Base-by-base conservation (phyloP, 495 filamentous ascomycete species). In the Parathielavia appendiculata region DNA sequence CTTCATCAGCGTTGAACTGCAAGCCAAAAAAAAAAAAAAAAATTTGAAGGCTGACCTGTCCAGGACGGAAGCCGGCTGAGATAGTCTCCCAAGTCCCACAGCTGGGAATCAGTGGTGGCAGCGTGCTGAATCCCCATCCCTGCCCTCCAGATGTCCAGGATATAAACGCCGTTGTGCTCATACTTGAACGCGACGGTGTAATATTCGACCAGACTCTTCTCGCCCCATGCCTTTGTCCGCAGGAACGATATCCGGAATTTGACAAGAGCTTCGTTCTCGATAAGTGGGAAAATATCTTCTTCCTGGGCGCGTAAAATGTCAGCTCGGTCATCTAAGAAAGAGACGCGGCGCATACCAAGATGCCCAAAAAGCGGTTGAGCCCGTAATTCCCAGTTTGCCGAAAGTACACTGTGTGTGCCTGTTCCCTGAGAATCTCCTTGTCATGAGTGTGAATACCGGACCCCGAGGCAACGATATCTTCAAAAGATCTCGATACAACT, bases 71-170 rank as follows among this genome's bases (percentile, higher is more conserved):
- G 56, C 0, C 65, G 57, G 39, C 60, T 65, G 5, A 69, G 53
- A 38, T 63, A 69, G 43, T 65, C 62, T 14, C 66, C 66, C 23
- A 69, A 22, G 12, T 61, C 61, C 62, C 64, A 60, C 1, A 69
- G 43, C 45, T 56, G 48, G 23, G 26, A 38, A 13, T 47, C 44
- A n/a, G 23, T 56, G 4, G 30, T 44, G 7, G 56, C 56, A 14
- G 65, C 26, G 26, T 57, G 52, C 4, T 59, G 51, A 2, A 36
- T 34, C 16, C 44, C 62, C 11, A 38, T 58, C 3, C 62, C 62
- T 16, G 54, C 57, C 30, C 66, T 40, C 66, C 66, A 69, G 12
- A 69, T 39, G 38, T 67, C 65, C 43, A 69, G 30, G 3, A 32
- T 39, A 40, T 57, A 63, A 10, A 6, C 35, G 12, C 62, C 66